A percentile compares a stretch with the other conserved stretches of the same genome.
phyloP scores from a whole-genome alignment of 192 early-diverging fungal species.

The Gaertneriomyces sp. region DNA sequence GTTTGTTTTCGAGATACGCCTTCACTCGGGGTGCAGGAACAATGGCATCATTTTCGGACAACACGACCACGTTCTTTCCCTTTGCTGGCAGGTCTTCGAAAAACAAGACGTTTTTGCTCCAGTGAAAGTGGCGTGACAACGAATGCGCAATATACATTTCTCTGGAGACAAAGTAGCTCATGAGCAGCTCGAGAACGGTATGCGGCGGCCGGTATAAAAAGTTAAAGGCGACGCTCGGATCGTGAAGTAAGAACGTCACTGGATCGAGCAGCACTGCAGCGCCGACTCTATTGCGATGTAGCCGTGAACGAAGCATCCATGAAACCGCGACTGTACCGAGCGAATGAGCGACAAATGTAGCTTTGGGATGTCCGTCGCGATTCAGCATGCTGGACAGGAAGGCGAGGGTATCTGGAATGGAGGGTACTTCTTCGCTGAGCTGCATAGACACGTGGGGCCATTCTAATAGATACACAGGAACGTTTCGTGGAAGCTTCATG shows the following conservation, averaged over 20 bases:
- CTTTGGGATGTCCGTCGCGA: constrained; percentile 37
- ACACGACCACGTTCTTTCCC: constrained; percentile 11
- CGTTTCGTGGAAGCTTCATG: constrained; percentile 29
- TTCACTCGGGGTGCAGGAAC: constrained; percentile 11
- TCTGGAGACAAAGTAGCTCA: constrained; percentile 54
- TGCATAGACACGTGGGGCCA: constrained; percentile 66
- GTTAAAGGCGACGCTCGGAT: constrained; percentile 61
- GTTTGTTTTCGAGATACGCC: constrained; percentile 3
- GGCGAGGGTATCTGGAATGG: constrained; percentile 48
- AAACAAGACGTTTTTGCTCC: constrained; percentile 34
- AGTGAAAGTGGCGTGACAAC: constrained; percentile 45
- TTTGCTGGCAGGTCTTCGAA: constrained; percentile 29
- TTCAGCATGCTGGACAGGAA: constrained; percentile 48
- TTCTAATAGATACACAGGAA: constrained; percentile 39
- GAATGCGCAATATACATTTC: constrained; percentile 63
- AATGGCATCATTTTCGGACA: constrained; percentile 13
- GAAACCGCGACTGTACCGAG: constrained; percentile 54
- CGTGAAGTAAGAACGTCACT: constrained; percentile 62
- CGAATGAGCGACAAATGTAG: constrained; percentile 64
- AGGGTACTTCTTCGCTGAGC: constrained; percentile 51
- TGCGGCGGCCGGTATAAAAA: constrained; percentile 34
- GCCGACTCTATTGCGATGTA: neutral
- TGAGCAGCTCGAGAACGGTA: constrained; percentile 34
- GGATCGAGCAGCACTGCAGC: constrained; percentile 61
- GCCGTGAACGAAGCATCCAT: constrained; percentile 43